A percentile compares a stretch with the other conserved stretches of the same genome.
Conservation (phyloP, 176 grass and related monocot species). For the Thalia dealbata region DNA sequence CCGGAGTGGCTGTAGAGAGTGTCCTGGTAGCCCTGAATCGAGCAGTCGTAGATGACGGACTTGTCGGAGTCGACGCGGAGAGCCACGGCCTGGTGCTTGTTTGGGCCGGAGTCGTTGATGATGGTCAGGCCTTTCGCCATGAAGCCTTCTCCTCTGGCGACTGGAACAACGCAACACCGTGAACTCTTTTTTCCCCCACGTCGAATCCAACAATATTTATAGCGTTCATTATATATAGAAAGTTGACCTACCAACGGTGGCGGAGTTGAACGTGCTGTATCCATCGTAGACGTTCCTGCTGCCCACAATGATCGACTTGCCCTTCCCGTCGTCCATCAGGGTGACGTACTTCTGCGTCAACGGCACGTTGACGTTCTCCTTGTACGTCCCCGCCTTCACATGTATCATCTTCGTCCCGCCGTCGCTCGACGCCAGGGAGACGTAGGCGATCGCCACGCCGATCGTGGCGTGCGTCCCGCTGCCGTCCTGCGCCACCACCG, state of each 20-base stretch:
- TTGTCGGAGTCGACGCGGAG: constrained; percentile 46
- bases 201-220: too few relatives aligned
- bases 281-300: constrained; percentile 36
- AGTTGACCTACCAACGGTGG: constrained; percentile 52
- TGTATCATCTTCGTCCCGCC: constrained; percentile 47
- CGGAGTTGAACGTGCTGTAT: constrained; percentile 46
- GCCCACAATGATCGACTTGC: constrained; percentile 58
- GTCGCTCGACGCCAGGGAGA: constrained; percentile 9
- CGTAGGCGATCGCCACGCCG: constrained; percentile 51
- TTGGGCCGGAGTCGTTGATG: constrained; percentile 48
- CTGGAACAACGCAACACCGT: constrained; percentile 11
- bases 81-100: constrained; percentile 59
- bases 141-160: constrained; percentile 57
- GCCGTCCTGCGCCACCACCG: constrained; percentile 64
- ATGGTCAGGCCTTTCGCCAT: constrained; percentile 58
- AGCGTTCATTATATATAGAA: too few relatives aligned
- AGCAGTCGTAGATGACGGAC: constrained; percentile 58
- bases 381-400: constrained; percentile 69
- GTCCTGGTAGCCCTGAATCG: constrained; percentile 61
- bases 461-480: constrained; percentile 70
- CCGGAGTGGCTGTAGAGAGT: constrained; percentile 64
- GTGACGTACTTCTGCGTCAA: constrained; percentile 46
- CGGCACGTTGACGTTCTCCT: constrained; percentile 49
- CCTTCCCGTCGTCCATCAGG: constrained; percentile 78
- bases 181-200: too few relatives aligned